Conservation (phyloP, 2,329 filamentous ascomycete genomes). For the Exophiala sideris region DNA sequence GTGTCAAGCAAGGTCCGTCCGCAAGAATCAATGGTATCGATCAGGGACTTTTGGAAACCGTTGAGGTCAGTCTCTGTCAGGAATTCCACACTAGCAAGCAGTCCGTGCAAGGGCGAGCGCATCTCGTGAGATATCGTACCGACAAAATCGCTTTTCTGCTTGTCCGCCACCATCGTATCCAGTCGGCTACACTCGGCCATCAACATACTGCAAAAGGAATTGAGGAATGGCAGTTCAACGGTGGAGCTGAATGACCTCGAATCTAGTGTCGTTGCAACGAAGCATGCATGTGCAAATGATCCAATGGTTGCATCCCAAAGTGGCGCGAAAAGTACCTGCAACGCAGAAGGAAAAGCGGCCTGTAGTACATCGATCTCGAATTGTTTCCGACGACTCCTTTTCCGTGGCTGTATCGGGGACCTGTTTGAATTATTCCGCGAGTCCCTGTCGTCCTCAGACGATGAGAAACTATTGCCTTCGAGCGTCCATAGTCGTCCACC, state of each 20-base stretch:
- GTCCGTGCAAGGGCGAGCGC: conserved; percentile 46
- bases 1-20: conserved; percentile 52
- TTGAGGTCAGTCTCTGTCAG: conserved; percentile 44
- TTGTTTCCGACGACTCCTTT: conserved; percentile 14
- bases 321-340: conserved; percentile 50
- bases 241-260: conserved; percentile 38
- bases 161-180: conserved; percentile 43
- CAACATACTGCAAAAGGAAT: conserved; percentile 40
- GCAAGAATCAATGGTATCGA: conserved; percentile 50
- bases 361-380: conserved; percentile 32
- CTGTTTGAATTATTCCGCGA: conserved; percentile 35
- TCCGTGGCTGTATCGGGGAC: not conserved
- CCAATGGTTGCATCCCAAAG: conserved; percentile 46
- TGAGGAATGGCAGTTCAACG: conserved; percentile 38
- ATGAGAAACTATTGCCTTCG: conserved; percentile 42
- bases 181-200: conserved; percentile 42
- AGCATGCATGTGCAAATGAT: conserved; percentile 13
- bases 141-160: conserved; percentile 52
- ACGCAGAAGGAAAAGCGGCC: conserved; percentile 37
- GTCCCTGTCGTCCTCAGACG: conserved; percentile 47
- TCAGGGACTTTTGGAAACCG: conserved; percentile 41
- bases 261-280: conserved; percentile 25
- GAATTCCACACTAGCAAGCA: conserved; percentile 50
- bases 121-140: conserved; percentile 53
- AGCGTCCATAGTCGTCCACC: conserved; percentile 50